These are phyloP conservation scores for Pulveroboletus frians DNA, from an alignment of 768 basidiomycete genomes.

Conservation along the genomic window DNA sequence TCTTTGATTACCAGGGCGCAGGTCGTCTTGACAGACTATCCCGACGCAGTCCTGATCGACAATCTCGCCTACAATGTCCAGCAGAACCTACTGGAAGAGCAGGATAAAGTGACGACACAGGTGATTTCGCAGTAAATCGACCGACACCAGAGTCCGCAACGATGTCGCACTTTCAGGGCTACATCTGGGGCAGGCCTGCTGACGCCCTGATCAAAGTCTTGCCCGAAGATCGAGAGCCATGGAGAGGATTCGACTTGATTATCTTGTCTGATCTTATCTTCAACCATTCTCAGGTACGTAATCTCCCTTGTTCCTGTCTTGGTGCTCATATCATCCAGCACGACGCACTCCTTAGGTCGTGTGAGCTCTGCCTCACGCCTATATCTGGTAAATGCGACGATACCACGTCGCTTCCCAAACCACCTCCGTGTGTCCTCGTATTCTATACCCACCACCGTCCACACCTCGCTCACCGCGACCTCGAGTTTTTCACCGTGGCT, in stretches of 20 bases:
- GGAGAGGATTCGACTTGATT: conserved; percentile 62
- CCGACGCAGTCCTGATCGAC: conserved; percentile 66
- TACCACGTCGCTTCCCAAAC: conserved; percentile 1
- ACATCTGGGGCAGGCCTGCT: conserved; percentile 72
- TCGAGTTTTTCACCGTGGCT: conserved; percentile 75
- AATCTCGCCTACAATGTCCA: conserved; percentile 71
- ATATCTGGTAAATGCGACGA: conserved; percentile 17
- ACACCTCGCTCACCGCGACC: conserved; percentile 73
- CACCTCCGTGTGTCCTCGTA: conserved; percentile 53
- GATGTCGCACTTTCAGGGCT: conserved; percentile 46
- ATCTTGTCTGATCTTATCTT: conserved; percentile 92
- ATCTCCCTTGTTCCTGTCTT: neutral
- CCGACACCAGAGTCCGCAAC: conserved; percentile 18
- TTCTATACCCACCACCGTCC: conserved; percentile 91
- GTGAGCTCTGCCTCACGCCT: conserved; percentile 40
- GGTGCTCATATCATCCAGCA: conserved; percentile 47
- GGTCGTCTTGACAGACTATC: conserved; percentile 92
- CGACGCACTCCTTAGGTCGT: conserved; percentile 71
- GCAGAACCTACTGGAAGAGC: conserved; percentile 41
- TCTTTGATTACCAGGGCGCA: conserved; percentile 23
- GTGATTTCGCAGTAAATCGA: conserved; percentile 29
- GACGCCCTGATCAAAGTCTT: conserved; percentile 26
- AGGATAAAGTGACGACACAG: conserved; percentile 27
- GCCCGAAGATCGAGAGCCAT: conserved; percentile 14
- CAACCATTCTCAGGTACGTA: conserved; percentile 82